These are phyloP conservation scores for Fusarium multiceps DNA, from an alignment of 2,329 filamentous ascomycete genomes.

Conservation along the genomic window DNA sequence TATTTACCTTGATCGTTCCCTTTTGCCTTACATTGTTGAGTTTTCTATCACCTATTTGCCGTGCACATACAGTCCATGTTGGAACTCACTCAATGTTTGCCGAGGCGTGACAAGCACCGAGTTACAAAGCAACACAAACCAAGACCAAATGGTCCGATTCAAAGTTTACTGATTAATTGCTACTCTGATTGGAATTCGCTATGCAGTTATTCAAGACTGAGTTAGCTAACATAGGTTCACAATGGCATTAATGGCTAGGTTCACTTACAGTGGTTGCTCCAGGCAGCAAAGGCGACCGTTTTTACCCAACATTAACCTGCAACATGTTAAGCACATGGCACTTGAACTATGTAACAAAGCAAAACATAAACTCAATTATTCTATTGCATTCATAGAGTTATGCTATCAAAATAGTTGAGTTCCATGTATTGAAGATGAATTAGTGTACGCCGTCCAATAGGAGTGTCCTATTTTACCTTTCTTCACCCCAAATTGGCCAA, in stretches of 20 bases:
- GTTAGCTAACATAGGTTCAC: background rate
- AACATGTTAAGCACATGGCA: background rate
- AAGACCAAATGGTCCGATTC: background rate
- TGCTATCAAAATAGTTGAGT: background rate
- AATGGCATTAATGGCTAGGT: background rate
- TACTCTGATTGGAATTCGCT: background rate
- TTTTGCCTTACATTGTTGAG: background rate
- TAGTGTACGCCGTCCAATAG: constrained; percentile 9
- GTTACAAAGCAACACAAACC: background rate
- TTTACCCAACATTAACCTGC: background rate
- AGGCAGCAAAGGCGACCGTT: background rate
- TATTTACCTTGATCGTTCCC: background rate
- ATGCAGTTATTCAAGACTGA: background rate
- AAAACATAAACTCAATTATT: too few species aligned
- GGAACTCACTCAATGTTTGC: background rate
- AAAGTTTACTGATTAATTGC: background rate
- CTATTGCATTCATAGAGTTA: background rate
- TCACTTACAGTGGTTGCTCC: background rate
- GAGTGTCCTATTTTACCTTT: constrained; percentile 6
- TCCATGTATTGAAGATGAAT: background rate
- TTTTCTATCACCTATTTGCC: background rate
- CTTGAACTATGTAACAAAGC: background rate
- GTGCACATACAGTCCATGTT: background rate
- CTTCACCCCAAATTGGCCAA: constrained; percentile 13
- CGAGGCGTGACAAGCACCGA: background rate